Conservation (phyloP, 768 basidiomycete genomes). For the Phanerodontia chrysosporium region DNA sequence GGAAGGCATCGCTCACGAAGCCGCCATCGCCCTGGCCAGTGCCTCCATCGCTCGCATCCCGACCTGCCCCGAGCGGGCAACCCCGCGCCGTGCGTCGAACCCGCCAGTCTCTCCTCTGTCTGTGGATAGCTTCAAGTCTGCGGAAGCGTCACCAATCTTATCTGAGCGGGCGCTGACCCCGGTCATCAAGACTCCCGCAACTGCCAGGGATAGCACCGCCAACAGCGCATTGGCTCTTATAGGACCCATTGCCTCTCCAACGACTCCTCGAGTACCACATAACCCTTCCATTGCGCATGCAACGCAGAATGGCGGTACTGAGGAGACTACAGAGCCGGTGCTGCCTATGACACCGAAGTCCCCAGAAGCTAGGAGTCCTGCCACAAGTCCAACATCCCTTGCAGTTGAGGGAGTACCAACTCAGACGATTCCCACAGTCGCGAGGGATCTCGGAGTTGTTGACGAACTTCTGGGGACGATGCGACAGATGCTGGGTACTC, state of each 20-base stretch:
- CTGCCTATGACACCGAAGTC: constrained; percentile 6
- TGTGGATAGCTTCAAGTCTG: neutral
- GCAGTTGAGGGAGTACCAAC: neutral
- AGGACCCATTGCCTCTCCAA: neutral
- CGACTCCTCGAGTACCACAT: neutral
- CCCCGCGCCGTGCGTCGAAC: neutral
- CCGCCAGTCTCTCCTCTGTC: neutral
- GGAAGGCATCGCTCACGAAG: neutral
- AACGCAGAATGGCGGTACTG: neutral
- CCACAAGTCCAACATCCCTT: neutral
- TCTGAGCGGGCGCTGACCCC: neutral
- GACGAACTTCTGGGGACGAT: constrained; percentile 43
- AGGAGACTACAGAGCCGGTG: neutral
- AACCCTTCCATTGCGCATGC: too few species aligned
- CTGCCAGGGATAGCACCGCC: neutral
- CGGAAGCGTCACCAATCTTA: neutral
- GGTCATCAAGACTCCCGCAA: neutral
- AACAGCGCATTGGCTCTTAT: neutral
- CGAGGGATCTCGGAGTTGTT: constrained; percentile 18
- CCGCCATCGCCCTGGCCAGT: neutral
- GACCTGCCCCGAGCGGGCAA: neutral
- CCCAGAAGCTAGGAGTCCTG: constrained; percentile 1
- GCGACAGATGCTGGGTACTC: constrained; percentile 36
- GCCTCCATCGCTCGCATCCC: neutral
- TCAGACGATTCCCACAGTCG: neutral